Base-by-base conservation (phyloP, 371 early-diverging fungal genomes). In the Haplosporangium sp. region DNA sequence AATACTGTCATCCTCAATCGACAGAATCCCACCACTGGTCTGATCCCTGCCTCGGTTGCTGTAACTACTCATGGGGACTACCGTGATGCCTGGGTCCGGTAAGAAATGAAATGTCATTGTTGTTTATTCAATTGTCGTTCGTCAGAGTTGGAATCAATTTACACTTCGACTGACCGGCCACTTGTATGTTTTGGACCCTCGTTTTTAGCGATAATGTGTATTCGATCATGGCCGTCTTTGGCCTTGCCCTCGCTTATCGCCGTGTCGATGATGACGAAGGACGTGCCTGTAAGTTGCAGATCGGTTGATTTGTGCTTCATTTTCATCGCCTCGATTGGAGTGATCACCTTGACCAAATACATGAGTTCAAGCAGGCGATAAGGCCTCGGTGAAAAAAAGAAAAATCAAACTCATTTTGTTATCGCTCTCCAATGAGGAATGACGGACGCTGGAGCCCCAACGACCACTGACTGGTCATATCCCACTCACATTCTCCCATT, bases 71-170 rank as follows among this genome's bases (percentile, higher is more conserved):
- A 89, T 54, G 95, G 95, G 43, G 93, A 96, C 81, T 95, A 96
- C 68, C 86, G 92, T 1, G 95, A 96, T 84, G 96, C 95, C 43
- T 96, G 95, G 96, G 95, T 95, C 56, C 86, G 94, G 93, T 93
- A 87, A 69, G 85, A 23, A 8, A 18, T 21, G 46, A 48, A 37
- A n/a, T 7, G 12, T 11, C 2, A 41, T 13, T 36, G 13, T 10
- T 14, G n/a, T 10, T 29, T 38, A 43, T 40, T 41, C 46, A 21
- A 23, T 18, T 55, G 6, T 64, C 38, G 9, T 55, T 20, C 14
- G n/a, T 20, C 45, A 29, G 29, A 4, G 29, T 2, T 29, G 29
- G 29, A 29, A 29, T 29, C 29, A 29, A 29, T 29, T 29, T 29
- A 4, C 29, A 29, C 1, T 4, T 29, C 29, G 29, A 29, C 29